These are phyloP conservation scores for Choiromyces venosus DNA, from an alignment of 495 filamentous ascomycete genomes.

Conservation along the genomic window DNA sequence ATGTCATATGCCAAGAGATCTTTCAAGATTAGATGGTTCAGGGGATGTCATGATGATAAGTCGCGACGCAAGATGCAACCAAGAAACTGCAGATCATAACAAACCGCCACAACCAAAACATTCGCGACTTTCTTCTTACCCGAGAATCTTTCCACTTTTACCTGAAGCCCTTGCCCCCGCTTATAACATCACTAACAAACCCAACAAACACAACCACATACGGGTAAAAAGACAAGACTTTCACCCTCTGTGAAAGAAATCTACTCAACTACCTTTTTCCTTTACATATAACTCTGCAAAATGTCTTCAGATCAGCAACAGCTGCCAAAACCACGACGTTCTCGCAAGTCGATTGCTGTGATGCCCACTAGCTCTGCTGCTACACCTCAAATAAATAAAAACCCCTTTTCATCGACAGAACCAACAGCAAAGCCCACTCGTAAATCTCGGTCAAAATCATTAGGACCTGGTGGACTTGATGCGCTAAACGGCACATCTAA, in stretches of 20 bases:
- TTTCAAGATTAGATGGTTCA: neutral
- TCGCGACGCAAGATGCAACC: slow-evolving; percentile 3
- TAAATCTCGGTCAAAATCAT: slow-evolving; percentile 88
- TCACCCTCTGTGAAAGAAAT: neutral
- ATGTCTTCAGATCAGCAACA: slow-evolving; percentile 26
- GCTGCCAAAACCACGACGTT: slow-evolving; percentile 48
- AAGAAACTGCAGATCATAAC: slow-evolving; percentile 1
- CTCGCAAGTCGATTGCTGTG: slow-evolving; percentile 73
- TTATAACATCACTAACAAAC: neutral
- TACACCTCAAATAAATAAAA: slow-evolving; percentile 44
- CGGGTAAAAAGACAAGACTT: neutral
- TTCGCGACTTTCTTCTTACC: neutral
- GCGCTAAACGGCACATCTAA: slow-evolving; percentile 47
- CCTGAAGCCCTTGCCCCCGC: neutral
- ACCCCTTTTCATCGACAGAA: slow-evolving; percentile 43
- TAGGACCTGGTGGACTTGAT: slow-evolving; percentile 86
- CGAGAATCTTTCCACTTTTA: neutral
- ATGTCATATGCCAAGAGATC: slow-evolving; percentile 2
- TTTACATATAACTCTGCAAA: neutral
- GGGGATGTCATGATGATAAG: neutral
- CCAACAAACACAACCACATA: too few relatives aligned
- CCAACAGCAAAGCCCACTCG: slow-evolving; percentile 47
- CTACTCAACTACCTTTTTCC: neutral
- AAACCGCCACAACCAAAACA: slow-evolving; percentile 2
- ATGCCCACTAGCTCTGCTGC: slow-evolving; percentile 46